phyloP scores from a whole-genome alignment of 805 yeast species.

The Vanderwaltozyma yarrowii region DNA sequence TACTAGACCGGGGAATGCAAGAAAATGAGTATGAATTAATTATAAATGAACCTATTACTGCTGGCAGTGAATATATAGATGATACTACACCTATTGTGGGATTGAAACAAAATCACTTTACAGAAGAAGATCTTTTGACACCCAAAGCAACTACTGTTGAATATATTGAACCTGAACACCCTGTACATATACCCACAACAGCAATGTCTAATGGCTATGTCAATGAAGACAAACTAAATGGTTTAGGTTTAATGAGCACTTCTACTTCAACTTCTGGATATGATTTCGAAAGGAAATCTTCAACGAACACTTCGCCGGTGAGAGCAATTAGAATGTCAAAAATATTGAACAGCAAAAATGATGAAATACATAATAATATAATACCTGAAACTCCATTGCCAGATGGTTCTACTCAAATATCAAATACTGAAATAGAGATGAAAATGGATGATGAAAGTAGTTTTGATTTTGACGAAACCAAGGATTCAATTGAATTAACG shows the following conservation, averaged over 20 bases:
- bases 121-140: not conserved
- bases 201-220: not conserved
- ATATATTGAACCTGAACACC: no score
- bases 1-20: no score
- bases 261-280: not conserved
- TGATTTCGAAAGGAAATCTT: not conserved
- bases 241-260: not conserved
- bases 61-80: not conserved
- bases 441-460: not conserved
- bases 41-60: not conserved
- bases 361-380: not conserved
- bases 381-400: not conserved
- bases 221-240: not conserved
- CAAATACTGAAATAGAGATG: not conserved
- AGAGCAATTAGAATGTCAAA: constrained; percentile 16
- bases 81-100: not conserved
- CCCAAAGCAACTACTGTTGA: not conserved
- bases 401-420: no score
- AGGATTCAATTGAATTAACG: no score
- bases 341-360: not conserved
- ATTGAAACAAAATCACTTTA: no score
- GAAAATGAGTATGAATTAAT: no score
- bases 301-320: constrained; percentile 9
- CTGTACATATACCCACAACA: no score
- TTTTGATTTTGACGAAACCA: no score